Evolutionary conservation across 495 filamentous ascomycete species (phyloP).

Genomic region (Terfezia claveryi): DNA sequence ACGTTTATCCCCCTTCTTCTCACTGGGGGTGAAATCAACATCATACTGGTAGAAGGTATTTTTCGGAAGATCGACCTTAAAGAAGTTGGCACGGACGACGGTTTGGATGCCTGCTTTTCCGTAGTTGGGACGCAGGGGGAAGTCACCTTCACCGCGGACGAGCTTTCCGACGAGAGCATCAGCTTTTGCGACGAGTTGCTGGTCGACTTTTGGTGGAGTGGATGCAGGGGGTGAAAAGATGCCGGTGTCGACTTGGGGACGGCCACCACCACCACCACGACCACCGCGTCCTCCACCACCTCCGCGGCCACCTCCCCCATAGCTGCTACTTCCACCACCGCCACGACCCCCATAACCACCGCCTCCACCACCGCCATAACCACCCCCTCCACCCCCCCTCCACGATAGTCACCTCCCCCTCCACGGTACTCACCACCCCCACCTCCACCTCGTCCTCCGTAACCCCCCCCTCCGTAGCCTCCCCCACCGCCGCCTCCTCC

Average conservation of each 20-base stretch:
- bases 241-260: background rate
- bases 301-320: background rate
- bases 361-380: constrained; percentile 1
- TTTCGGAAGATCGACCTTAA: constrained; percentile 27
- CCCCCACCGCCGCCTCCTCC: constrained; percentile 3
- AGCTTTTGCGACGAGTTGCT: background rate
- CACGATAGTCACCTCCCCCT: constrained; percentile 1
- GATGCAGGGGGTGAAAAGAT: background rate
- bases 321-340: constrained; percentile 1
- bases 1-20: constrained; percentile 30
- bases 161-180: background rate
- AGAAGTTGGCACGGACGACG: constrained; percentile 42
- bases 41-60: constrained; percentile 22
- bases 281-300: constrained; percentile 1
- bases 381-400: background rate
- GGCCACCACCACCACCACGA: constrained; percentile 2
- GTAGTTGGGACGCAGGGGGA: constrained; percentile 35
- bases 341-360: background rate
- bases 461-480: constrained; percentile 1
- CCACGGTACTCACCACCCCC: constrained; percentile 5
- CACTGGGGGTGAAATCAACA: constrained; percentile 20
- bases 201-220: background rate
- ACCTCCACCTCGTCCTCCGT: constrained; percentile 3
- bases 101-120: constrained; percentile 31
- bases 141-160: background rate